phyloP scores from a whole-genome alignment of 345 rosid genomes.

The Turritis glabra region DNA sequence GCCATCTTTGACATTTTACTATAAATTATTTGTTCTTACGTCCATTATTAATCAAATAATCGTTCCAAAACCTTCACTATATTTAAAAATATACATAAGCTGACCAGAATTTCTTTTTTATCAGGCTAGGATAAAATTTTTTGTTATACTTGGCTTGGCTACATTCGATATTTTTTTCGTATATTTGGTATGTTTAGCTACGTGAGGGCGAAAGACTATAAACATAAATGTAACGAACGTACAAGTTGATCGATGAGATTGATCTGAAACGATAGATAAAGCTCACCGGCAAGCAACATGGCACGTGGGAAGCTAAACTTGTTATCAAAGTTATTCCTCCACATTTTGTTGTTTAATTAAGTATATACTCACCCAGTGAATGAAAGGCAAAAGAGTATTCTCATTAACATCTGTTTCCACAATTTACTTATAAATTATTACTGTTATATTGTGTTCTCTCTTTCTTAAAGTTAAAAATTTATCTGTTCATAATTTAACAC shows the following conservation, averaged over 20 bases:
- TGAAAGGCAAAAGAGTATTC: not conserved
- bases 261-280: constrained; percentile 20
- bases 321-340: constrained; percentile 34
- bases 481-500: not conserved
- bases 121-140: no score
- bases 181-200: not conserved
- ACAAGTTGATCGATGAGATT: not conserved
- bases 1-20: constrained; percentile 30
- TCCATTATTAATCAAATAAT: constrained; percentile 10
- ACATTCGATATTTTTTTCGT: not conserved
- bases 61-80: not conserved
- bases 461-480: not conserved
- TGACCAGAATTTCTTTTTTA: no score
- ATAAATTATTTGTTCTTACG: constrained; percentile 1
- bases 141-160: no score
- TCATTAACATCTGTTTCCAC: not conserved
- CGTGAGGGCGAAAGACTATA: not conserved
- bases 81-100: not conserved
- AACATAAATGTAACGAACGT: not conserved
- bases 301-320: constrained; percentile 35
- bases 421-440: not conserved
- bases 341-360: not conserved
- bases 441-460: no score
- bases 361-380: not conserved
- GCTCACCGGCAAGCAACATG: constrained; percentile 31